Percentiles rank a stretch among this genome's conserved stretches.
phyloP scores from a whole-genome alignment of 176 grass and related monocot genomes.

The Elaeis guineensis region DNA sequence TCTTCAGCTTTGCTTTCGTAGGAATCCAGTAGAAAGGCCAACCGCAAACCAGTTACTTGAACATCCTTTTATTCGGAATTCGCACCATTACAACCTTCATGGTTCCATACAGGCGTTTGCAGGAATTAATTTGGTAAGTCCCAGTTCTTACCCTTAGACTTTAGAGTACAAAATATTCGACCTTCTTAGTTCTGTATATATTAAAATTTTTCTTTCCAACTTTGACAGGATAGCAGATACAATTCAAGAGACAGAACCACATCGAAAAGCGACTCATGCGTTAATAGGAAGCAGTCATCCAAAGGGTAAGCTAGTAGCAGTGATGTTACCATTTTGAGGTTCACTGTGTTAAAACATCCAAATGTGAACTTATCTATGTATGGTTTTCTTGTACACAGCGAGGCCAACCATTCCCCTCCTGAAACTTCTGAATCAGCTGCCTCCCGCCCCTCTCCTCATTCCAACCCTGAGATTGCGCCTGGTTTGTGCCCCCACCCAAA shows the following conservation, averaged over 20 bases:
- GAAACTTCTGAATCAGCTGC: slow-evolving; percentile 31
- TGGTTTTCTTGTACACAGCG: slow-evolving; percentile 2
- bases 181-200: too few relatives aligned
- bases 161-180: neutral
- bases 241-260: slow-evolving; percentile 37
- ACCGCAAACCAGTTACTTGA: slow-evolving; percentile 57
- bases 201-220: too few relatives aligned
- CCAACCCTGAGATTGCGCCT: slow-evolving; percentile 30
- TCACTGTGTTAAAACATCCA: too few relatives aligned
- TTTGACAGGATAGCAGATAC: slow-evolving; percentile 37
- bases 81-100: slow-evolving; percentile 51
- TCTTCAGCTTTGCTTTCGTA: slow-evolving; percentile 69
- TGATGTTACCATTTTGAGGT: too few relatives aligned
- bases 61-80: slow-evolving; percentile 78
- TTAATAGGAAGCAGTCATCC: slow-evolving; percentile 36
- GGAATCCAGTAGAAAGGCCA: slow-evolving; percentile 72
- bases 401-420: slow-evolving; percentile 18
- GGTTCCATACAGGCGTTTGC: slow-evolving; percentile 53
- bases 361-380: neutral
- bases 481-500: slow-evolving; percentile 23
- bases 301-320: slow-evolving; percentile 27
- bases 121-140: slow-evolving; percentile 44
- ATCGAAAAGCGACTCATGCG: slow-evolving; percentile 45
- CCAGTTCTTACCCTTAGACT: too few relatives aligned
- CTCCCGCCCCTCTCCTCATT: slow-evolving; percentile 30